These are phyloP conservation scores for Cronartium ribicola DNA, from an alignment of 1,284 basidiomycete genomes.

Conservation along the genomic window DNA sequence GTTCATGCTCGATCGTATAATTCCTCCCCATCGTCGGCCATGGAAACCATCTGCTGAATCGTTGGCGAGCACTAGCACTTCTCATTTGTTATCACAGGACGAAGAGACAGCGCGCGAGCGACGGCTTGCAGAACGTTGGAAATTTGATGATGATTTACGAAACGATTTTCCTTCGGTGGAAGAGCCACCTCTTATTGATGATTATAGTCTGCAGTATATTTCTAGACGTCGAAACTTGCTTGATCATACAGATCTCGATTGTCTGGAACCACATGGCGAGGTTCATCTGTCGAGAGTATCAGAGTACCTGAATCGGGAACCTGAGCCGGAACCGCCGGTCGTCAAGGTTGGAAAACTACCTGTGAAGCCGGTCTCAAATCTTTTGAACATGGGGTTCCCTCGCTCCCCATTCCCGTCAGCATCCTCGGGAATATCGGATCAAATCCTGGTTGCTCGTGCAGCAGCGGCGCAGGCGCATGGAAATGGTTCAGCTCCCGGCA, in stretches of 20 bases:
- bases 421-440: constrained; percentile 16
- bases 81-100: constrained; percentile 46
- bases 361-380: constrained; percentile 13
- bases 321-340: constrained; percentile 19
- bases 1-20: constrained; percentile 69
- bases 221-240: constrained; percentile 25
- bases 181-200: constrained; percentile 34
- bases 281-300: constrained; percentile 18
- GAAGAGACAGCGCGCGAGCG: constrained; percentile 51
- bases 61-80: constrained; percentile 27
- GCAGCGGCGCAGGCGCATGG: constrained; percentile 20
- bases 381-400: constrained; percentile 15
- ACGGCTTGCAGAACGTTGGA: constrained; percentile 63
- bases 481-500: not conserved
- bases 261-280: constrained; percentile 25
- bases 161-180: constrained; percentile 25
- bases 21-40: constrained; percentile 50
- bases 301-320: constrained; percentile 35
- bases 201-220: constrained; percentile 25
- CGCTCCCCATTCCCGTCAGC: constrained; percentile 10
- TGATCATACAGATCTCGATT: constrained; percentile 20
- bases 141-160: constrained; percentile 57
- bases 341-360: constrained; percentile 37
- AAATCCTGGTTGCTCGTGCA: constrained; percentile 17
- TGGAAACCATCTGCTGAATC: constrained; percentile 43